Base-by-base conservation (phyloP, 495 filamentous ascomycete genomes). In the Penicillium pancosmium region DNA sequence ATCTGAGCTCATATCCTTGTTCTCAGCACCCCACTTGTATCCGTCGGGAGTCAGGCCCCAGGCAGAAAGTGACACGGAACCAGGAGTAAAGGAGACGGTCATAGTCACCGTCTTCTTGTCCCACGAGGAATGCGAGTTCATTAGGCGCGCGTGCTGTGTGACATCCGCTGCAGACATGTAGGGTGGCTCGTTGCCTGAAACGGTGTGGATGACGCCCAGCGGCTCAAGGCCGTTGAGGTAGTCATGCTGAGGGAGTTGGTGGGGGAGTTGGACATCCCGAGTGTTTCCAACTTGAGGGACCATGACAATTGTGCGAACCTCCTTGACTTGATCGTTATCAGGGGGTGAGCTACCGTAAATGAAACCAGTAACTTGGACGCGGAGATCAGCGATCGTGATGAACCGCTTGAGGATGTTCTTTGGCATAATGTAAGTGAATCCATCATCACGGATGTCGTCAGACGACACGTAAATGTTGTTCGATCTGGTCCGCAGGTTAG, bases 401-500 rank as follows among this genome's bases (percentile, higher is more conserved):
- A 99, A 99, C 53, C 91, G 89, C 82, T 96, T 97, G 67, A 99
- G 85, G 56, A 98, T 88, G 73, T 99, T 99, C 83, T 98, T 98
- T 1, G 95, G 95, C 92, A 99, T 96, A 66, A 99, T 87, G 66
- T 96, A 97, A 10, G 92, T 97, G 71, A 89, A 90, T 54, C 91
- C 89, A 54, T 88, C 88, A 64, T 92, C 88, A 34, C 84, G 85
- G 67, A 93, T 88, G 64, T 97, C 94, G 59, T 93, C 90, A 1
- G 92, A 95, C 2, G 93, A 96, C 60, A 99, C 94, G 73, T 97
- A 99, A 73, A 98, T 96, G 74, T 99, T 97, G 82, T 97, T 98
- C 52, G 94, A 84, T 55, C 94, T 81, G 52, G 95, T 97, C 36
- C 95, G 90, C 33, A 99, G 82, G 70, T 99, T 99, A 27, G 91